These are phyloP conservation scores for Delitschia confertaspora DNA, from an alignment of 495 filamentous ascomycete species.

Conservation along the genomic window DNA sequence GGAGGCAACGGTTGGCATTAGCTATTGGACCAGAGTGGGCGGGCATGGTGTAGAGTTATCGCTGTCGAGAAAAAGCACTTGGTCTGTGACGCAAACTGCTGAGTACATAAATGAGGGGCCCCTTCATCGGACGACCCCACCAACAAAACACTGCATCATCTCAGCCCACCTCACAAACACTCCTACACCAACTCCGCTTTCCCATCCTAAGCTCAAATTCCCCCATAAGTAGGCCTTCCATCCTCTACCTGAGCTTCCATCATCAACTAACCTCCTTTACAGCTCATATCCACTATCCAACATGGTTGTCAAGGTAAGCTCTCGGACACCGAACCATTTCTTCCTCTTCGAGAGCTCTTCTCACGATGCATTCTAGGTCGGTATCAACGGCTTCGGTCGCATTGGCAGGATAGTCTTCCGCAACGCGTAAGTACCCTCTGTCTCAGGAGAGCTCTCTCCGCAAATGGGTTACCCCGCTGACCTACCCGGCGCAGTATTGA, in stretches of 20 bases:
- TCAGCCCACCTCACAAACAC: slow-evolving; percentile 9
- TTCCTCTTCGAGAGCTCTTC: slow-evolving; percentile 8
- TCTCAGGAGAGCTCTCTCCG: slow-evolving; percentile 16
- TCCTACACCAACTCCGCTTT: not conserved
- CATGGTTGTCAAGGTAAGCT: slow-evolving; percentile 36
- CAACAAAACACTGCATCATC: slow-evolving; percentile 2
- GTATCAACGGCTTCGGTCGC: slow-evolving; percentile 99
- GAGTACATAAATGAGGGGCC: no score
- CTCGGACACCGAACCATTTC: not conserved
- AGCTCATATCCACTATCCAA: slow-evolving; percentile 15
- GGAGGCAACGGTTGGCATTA: no score
- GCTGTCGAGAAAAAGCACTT: no score
- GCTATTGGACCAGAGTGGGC: no score
- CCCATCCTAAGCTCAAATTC: not conserved
- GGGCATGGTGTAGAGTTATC: no score
- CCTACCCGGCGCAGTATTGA: slow-evolving; percentile 53
- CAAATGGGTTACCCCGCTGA: slow-evolving; percentile 22
- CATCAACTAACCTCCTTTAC: not conserved
- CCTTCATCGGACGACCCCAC: no score
- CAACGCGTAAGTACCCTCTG: slow-evolving; percentile 55
- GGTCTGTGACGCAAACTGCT: no score
- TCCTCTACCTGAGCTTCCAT: slow-evolving; percentile 3
- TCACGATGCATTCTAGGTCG: slow-evolving; percentile 70
- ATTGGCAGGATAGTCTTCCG: slow-evolving; percentile 95
- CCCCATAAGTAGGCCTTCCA: not conserved